Evolutionary conservation across 1,139 yeast species (phyloP), one percentile per base, ranked within the genome.

Genomic region (Hansenula sp.): DNA sequence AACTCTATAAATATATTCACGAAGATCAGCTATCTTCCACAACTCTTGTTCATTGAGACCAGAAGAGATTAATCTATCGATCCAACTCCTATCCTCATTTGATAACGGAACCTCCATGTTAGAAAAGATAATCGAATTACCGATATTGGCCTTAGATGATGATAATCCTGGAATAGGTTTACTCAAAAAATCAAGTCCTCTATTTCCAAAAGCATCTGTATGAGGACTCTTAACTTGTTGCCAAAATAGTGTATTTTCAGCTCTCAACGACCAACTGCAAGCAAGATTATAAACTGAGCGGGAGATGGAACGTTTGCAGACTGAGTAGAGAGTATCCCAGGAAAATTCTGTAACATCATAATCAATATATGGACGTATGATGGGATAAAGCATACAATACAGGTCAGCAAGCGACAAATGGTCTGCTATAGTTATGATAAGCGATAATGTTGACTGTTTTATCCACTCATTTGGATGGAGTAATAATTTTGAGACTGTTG

Each of bases 401-500:
- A 78, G 64, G 53, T 92, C 97, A 0, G 97, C 95, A 26, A 79
- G 72, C 14, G 82, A 69, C 33, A 89, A 61, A 53, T 79, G 79
- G 3, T 69, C 68, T 3, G 86, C 77, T 4, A 85, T 73, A 0
- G 84, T 73, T 2, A 84, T 66, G 1, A 89, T 68, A 38, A 89
- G 67, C 4, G 71, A 64, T 29, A 89, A 57, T 0, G 84, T 77
- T 3, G 85, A 75, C 45, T 84, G 87, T 34, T 96, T 66, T 9
- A 92, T 82, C 82, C 95, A 82, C 43, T 79, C 82, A 59, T 89
- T 89, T 0, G 98, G 98, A 56, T 89, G 97, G 10, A 92, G 61
- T 1, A 84, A 58, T 35, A 82, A 66, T 38, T 77, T 74, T 4
- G 76, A 63, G 1, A 77, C 65, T 4, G 68, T 62, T 4, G 63